Conservation (phyloP, 148 eudicot species). For the Fallopia convolvulus region DNA sequence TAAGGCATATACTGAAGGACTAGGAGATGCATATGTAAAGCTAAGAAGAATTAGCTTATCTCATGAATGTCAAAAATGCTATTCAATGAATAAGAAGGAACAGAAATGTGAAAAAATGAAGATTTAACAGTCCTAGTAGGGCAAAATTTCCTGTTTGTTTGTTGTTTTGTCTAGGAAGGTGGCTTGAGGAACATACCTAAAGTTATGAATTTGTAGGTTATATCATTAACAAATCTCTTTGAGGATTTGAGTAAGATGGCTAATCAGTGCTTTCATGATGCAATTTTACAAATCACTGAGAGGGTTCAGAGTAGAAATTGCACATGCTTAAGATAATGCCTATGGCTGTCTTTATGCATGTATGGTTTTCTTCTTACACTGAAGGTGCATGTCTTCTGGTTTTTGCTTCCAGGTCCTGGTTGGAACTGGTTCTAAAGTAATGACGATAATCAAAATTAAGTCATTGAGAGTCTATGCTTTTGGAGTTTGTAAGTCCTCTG, state of each 20-base stretch:
- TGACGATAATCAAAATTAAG: constrained; percentile 70
- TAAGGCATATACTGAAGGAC: not conserved
- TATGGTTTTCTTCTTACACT: not conserved
- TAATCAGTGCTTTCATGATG: not conserved
- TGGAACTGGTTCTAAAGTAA: constrained; percentile 82
- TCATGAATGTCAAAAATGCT: not conserved
- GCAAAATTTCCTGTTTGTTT: not conserved
- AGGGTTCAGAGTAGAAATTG: not conserved
- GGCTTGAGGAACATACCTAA: not conserved
- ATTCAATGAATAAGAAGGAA: not conserved
- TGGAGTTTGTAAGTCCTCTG: constrained; percentile 72
- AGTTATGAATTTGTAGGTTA: not conserved
- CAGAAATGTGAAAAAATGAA: not conserved
- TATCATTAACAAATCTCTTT: not conserved
- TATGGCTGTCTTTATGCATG: not conserved
- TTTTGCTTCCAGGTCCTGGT: constrained; percentile 65
- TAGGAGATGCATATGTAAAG: not conserved
- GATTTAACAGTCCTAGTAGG: not conserved
- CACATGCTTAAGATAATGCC: not conserved
- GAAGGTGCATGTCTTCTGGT: not conserved
- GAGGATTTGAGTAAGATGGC: constrained; percentile 2
- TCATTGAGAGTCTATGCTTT: constrained; percentile 85
- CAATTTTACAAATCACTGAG: not conserved
- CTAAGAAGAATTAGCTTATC: not conserved
- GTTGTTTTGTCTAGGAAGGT: not conserved